Evolutionary conservation across 768 basidiomycete genomes (phyloP), one percentile per base, ranked within the genome.

Genomic region (Chalciporus piperatus): DNA sequence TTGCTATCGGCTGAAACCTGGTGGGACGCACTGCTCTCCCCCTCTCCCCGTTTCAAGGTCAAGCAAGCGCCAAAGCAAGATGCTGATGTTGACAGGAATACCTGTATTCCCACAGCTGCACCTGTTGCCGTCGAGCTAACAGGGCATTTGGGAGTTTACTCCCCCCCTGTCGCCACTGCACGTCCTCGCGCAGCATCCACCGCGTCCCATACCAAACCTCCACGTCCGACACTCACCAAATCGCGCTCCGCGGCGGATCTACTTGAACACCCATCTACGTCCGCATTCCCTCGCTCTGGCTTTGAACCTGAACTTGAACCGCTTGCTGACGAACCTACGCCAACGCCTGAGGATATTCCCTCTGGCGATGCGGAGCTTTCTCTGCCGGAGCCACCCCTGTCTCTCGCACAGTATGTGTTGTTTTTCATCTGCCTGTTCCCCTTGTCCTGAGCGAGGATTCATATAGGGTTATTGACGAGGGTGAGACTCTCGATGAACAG

Each of bases 21-120:
- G 87, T 92, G 89, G 67, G 87, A 91, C 56, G 88, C 87, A 0
- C 60, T 91, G 9, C 66, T 91, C 22, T 84, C 90, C 50, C 89
- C 89, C 3, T 79, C 87, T 1, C 89, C 89, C 12, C 75, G 87
- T 45, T 78, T 92, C 59, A 81, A 78, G 61, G 51, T 82, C 52
- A 78, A 76, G 56, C 72, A 74, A 20, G 57, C 61, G 19, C 50
- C 62, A 52, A 52, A 51, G 50, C 39, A 50, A 46, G 33, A 43
- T 48, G 41, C 48, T 2, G 52, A 51, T 8, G 57, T 58, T 25
- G 72, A 52, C 41, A 59, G 56, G 12, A 60, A 73, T 27, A 73
- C 77, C 20, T 72, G 80, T 47, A 81, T 78, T 53, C 80, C 83
- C 1, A 80, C 79, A 11, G 70, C 56, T 6, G 77, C 74, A 39